These are phyloP conservation scores for Daedaleopsis sinensis DNA, from an alignment of 768 basidiomycete species.

Conservation along the genomic window DNA sequence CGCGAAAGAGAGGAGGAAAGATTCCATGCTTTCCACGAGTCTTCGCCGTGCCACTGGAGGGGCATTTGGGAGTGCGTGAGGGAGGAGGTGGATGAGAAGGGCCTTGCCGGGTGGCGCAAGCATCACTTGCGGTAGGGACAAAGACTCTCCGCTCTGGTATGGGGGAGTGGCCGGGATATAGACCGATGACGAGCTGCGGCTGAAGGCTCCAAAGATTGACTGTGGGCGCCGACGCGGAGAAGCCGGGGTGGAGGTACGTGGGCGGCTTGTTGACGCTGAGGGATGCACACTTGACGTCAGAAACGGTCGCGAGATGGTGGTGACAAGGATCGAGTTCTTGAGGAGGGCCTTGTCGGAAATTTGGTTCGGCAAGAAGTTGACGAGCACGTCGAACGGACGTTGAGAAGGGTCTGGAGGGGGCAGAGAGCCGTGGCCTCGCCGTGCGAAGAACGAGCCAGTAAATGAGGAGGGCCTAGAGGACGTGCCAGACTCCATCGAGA, in stretches of 20 bases:
- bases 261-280: background rate
- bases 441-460: conserved; percentile 8
- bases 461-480: conserved; percentile 8
- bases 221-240: conserved; percentile 9
- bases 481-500: conserved; percentile 16
- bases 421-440: conserved; percentile 13
- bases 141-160: conserved; percentile 17
- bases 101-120: conserved; percentile 16
- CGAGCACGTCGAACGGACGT: conserved; percentile 41
- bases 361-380: conserved; percentile 39
- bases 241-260: conserved; percentile 10
- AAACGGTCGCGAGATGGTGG: conserved; percentile 42
- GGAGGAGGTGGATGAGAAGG: conserved; percentile 38
- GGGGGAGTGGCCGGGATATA: conserved; percentile 16
- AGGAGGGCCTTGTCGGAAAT: conserved; percentile 38
- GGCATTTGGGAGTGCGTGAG: conserved; percentile 17
- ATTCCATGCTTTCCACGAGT: conserved; percentile 40
- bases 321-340: conserved; percentile 43
- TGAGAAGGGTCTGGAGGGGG: conserved; percentile 35
- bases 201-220: conserved; percentile 15
- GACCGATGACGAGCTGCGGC: conserved; percentile 14
- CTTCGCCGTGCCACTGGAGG: conserved; percentile 27
- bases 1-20: conserved; percentile 41
- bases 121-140: background rate
- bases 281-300: conserved; percentile 27